Evolutionary conservation across 2,329 filamentous ascomycete species (phyloP), one percentile per base, ranked within the genome.

Genomic region (Penicillium sp.): DNA sequence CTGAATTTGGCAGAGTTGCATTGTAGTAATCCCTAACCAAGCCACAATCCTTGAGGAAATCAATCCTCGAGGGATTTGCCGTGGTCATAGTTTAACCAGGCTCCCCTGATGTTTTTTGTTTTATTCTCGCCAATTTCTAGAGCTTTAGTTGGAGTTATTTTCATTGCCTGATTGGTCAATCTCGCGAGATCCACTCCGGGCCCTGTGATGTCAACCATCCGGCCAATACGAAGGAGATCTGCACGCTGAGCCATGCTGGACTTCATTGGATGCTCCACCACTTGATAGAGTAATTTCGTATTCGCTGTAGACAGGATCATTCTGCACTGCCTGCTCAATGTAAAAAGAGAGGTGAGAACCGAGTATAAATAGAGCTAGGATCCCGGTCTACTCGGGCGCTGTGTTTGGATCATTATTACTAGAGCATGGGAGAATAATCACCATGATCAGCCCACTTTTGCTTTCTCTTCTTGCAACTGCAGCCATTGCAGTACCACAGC

Each of bases 201-300:
- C 49, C 19, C 49, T 1, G 17, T 64, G 62, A 64, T 64, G 62
- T 64, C 62, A 64, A 28, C 19, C 30, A 24, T 9, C 22, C 26
- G n/a, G 30, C 38, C 22, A 40, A 61, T 59, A 64, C 56, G 58
- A 63, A 61, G 50, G 33, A 26, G 57, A 59, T 54, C 57, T 51
- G 42, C 58, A 28, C 30, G 33, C 49, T 54, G 38, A 58, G 30
- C 50, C 57, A 55, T 40, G 44, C 42, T 24, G 17, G 37, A n/a
- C 15, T 3, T n/a, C 17, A 53, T 40, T 19, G 19, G 22, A 35
- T 19, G 9, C 35, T 26, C 19, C 35, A 54, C 35, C 17, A 55
- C 58, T 38, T 33, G 35, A 51, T 50, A 12, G 9, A 26, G 58
- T 56, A 55, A 55, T 47, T 42, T 56, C 56, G 56, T 59, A 45